Conservation (phyloP, 257 asterid genomes). For the Solanum commersonii region DNA sequence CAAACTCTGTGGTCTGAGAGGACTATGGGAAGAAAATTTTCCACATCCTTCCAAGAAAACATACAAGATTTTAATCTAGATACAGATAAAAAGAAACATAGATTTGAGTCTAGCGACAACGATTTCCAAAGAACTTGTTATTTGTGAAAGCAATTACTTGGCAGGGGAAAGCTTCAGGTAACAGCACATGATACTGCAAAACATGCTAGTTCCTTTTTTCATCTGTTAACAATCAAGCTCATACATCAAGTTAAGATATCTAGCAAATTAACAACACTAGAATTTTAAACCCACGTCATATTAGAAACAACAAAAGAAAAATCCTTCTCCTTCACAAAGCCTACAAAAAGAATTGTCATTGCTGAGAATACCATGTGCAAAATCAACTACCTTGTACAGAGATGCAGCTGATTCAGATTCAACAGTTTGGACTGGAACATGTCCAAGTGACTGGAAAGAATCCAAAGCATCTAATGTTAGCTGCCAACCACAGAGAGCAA, state of each 20-base stretch:
- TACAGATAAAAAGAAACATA: not conserved
- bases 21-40: not conserved
- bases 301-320: not conserved
- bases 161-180: not conserved
- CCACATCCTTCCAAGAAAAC: not conserved
- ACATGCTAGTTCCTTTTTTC: not conserved
- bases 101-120: not conserved
- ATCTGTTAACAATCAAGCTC: not conserved
- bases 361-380: not conserved
- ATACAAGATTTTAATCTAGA: not conserved
- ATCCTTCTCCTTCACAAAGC: not conserved
- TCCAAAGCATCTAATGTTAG: slow-evolving; percentile 95
- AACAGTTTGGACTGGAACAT: slow-evolving; percentile 74
- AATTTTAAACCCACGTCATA: not conserved
- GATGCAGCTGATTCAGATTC: slow-evolving; percentile 99
- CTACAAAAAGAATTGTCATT: not conserved
- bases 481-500: slow-evolving; percentile 96
- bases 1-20: not conserved
- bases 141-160: not conserved
- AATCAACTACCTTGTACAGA: slow-evolving; percentile 55
- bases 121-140: not conserved
- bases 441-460: slow-evolving; percentile 78
- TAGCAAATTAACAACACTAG: not conserved
- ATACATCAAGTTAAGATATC: not conserved
- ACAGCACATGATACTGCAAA: not conserved